phyloP scores from a whole-genome alignment of 768 basidiomycete species.

The Mrakia gelida region DNA sequence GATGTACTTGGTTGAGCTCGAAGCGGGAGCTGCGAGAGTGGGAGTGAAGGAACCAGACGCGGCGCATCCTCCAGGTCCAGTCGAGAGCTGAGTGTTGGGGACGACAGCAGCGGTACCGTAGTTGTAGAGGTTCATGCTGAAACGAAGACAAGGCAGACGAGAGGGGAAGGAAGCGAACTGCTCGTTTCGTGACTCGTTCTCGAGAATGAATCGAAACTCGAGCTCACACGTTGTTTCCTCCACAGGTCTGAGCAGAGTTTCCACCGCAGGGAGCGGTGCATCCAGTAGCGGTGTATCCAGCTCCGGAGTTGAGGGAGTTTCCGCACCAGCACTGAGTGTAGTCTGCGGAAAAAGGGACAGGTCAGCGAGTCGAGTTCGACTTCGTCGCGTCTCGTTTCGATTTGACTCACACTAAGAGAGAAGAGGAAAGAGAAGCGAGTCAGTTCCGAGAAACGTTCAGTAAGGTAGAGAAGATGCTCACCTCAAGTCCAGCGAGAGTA shows the following conservation, averaged over 20 bases:
- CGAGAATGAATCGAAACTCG: no score
- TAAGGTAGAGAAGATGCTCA: background rate
- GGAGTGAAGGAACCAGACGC: slow-evolving; percentile 1
- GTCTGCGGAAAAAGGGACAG: background rate
- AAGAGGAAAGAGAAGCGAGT: background rate
- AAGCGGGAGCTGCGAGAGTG: slow-evolving; percentile 13
- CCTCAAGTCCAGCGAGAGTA: slow-evolving; percentile 28
- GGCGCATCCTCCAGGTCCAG: slow-evolving; percentile 17
- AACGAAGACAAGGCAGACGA: background rate
- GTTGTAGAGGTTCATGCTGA: slow-evolving; percentile 19
- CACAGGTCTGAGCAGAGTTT: slow-evolving; percentile 30
- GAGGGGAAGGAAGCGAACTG: background rate
- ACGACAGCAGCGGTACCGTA: background rate
- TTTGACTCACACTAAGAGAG: background rate
- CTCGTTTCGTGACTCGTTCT: no score
- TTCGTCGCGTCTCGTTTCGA: background rate
- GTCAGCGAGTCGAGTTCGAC: background rate
- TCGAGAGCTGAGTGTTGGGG: background rate
- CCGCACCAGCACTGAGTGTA: background rate
- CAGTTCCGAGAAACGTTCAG: background rate
- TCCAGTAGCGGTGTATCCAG: slow-evolving; percentile 12
- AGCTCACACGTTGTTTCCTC: slow-evolving; percentile 19
- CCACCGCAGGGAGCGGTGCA: slow-evolving; percentile 28
- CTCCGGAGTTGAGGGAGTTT: background rate
- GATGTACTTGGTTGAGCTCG: slow-evolving; percentile 6